These are phyloP conservation scores for Chalciporus sp. DNA, from an alignment of 1,284 basidiomycete genomes.

Conservation along the genomic window DNA sequence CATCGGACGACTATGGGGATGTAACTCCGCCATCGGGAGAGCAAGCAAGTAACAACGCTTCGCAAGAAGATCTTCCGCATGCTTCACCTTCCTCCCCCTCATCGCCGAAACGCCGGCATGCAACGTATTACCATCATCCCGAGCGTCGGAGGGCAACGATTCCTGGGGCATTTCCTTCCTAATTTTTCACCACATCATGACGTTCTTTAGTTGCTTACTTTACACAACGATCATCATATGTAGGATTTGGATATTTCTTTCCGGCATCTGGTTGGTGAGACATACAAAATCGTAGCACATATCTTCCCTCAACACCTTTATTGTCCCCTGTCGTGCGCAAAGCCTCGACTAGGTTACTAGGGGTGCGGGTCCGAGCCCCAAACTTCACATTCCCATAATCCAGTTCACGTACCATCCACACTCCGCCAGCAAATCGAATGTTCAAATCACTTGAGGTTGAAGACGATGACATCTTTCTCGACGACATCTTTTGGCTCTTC, in stretches of 20 bases:
- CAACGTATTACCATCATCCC: conserved; percentile 36
- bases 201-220: neutral
- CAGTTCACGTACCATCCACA: no score
- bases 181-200: neutral
- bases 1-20: conserved; percentile 34
- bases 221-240: neutral
- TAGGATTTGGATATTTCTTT: neutral
- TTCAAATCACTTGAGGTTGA: neutral
- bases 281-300: no score
- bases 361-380: no score
- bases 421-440: no score
- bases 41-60: conserved; percentile 9
- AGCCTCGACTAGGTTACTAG: no score
- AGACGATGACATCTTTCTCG: neutral
- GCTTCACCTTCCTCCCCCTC: conserved; percentile 6
- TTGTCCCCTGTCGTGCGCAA: no score
- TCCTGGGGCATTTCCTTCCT: conserved; percentile 33
- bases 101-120: conserved; percentile 34
- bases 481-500: neutral
- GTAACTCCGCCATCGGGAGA: conserved; percentile 24
- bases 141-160: conserved; percentile 31
- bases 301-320: no score
- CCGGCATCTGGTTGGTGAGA: neutral
- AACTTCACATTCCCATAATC: no score
- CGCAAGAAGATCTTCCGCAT: conserved; percentile 27